Evolutionary conservation across 352 stramenopile genomes (phyloP), one percentile per base, ranked within the genome.

Genomic region (Blastocystis sp.): DNA sequence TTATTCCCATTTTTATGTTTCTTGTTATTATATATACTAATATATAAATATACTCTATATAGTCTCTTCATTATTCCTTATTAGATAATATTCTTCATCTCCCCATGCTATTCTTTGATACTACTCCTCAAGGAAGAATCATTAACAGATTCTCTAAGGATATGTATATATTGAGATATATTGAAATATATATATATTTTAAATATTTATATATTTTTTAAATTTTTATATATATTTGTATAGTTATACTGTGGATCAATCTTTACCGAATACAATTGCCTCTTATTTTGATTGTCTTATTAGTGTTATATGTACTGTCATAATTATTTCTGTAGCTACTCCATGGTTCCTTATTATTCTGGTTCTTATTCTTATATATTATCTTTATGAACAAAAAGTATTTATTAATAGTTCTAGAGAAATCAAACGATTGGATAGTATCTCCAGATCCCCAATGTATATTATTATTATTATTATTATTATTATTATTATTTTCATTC

Each of bases 351-450:
- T 67, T 11, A 35, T 68, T 1, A 56, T 18, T 16, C 46, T 68
- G 2, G 13, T 35, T 25, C 55, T 84, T 0, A 73, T 81, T 21
- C 48, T 70, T 7, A 67, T 77, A 41, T 88, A 83, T 64, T 62
- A 74, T 5, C 43, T 64, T 16, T 71, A 80, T 27, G 37, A 45
- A 10, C 76, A 81, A 49, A 32, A 67, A n/a, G 80, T 71, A 55
- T 85, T 81, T 54, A 48, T 65, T 2, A 72, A 74, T 45, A 79
- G 75, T 9, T 78, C 75, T 23, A 72, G 81, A n/a, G 87, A 95
- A 59, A 69, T 95, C 2, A 90, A 95, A 73, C 78, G 88, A 36
- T 74, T 96, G 25, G 89, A 98, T 66, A 88, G 81, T 2, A 78
- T 94, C n/a, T 77, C 71, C 11, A 66, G 78, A 32, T 83, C 73